Conservation (phyloP, 31 red algal species). For the Porphyra umbilicalis region DNA sequence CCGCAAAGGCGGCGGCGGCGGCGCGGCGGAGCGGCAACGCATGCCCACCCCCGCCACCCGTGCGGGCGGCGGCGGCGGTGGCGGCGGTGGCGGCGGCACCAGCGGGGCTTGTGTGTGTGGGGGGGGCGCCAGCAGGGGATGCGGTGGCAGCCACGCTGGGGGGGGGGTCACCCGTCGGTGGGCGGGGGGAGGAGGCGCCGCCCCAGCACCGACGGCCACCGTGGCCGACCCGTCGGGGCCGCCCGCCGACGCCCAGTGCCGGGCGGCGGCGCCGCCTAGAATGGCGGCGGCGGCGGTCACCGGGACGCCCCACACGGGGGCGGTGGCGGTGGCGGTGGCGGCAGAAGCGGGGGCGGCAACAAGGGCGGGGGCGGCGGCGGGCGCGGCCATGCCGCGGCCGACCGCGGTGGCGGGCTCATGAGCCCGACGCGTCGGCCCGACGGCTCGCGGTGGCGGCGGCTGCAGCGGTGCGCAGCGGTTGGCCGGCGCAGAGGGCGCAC, state of each 20-base stretch:
- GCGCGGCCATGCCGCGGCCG: neutral
- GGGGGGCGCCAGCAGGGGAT: neutral
- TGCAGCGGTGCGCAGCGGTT: neutral
- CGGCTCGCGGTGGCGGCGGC: no score
- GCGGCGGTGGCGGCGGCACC: neutral
- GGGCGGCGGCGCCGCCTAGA: neutral
- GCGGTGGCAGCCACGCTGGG: neutral
- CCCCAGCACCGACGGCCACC: neutral
- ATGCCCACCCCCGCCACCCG: neutral
- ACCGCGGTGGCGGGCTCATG: neutral
- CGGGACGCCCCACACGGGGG: no score
- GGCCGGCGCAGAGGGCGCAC: neutral
- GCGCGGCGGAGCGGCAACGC: neutral
- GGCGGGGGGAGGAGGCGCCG: neutral
- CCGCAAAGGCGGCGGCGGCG: neutral
- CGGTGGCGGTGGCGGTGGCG: neutral
- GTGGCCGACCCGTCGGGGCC: neutral
- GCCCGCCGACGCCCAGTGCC: neutral
- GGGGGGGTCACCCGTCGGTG: neutral
- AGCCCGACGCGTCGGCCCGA: no score
- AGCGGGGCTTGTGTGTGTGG: neutral
- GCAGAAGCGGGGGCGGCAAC: neutral
- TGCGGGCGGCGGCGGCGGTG: neutral
- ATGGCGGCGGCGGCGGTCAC: no score
- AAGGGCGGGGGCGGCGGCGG: no score